Conservation (phyloP, 2,329 filamentous ascomycete species). For the Penicillium sclerotigenum region DNA sequence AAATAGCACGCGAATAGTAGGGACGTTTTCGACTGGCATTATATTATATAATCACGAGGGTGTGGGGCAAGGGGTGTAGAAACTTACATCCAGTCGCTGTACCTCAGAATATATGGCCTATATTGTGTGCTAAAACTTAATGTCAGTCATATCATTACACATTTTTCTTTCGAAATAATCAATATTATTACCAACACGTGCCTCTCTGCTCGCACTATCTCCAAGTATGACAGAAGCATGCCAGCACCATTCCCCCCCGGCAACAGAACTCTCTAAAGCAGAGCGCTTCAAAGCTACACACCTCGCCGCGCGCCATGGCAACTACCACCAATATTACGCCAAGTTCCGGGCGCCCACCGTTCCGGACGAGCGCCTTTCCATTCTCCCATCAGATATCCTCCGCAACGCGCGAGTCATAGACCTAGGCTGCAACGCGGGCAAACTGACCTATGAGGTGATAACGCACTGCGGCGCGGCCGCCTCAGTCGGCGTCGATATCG, state of each 20-base stretch:
- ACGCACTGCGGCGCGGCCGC: constrained; percentile 21
- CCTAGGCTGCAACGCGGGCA: constrained; percentile 27
- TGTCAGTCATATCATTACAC: constrained; percentile 2
- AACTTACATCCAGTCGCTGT: no score
- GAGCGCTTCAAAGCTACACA: constrained; percentile 29
- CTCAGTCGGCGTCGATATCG: constrained; percentile 25
- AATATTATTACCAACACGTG: constrained; percentile 7
- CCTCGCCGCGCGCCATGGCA: constrained; percentile 26
- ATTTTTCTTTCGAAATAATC: constrained; percentile 4
- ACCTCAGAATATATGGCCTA: constrained; percentile 5
- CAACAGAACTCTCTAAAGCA: constrained; percentile 24
- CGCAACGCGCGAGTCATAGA: constrained; percentile 24
- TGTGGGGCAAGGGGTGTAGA: no score
- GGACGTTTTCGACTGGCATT: no score
- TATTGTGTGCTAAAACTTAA: constrained; percentile 9
- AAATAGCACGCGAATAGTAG: no score
- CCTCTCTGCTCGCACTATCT: constrained; percentile 6
- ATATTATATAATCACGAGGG: no score
- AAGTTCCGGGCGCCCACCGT: constrained; percentile 25
- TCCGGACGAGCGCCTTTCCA: constrained; percentile 25
- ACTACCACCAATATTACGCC: constrained; percentile 27
- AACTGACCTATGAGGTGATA: constrained; percentile 24
- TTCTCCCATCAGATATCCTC: constrained; percentile 24
- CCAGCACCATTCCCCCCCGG: constrained; percentile 1
- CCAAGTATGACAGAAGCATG: constrained; percentile 21